Base-by-base conservation (phyloP, 176 grass and related monocot species). In the Zizania latifolia region DNA sequence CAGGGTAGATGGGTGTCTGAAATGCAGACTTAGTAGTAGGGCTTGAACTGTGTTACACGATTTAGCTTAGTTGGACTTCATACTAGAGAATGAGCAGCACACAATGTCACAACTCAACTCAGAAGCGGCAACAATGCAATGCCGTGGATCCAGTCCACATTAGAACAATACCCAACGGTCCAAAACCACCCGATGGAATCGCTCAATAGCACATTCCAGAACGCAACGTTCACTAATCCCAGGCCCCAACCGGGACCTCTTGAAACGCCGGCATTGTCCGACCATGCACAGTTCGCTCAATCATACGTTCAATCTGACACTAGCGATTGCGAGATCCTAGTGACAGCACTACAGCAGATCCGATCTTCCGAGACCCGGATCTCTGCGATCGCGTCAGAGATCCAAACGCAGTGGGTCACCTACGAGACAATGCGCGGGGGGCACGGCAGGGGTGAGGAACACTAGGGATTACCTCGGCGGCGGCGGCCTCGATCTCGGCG, bases 401-500 rank as follows among this genome's bases (percentile, higher is more conserved):
- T 87, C 58, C 73, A 48, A 8, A n/a, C 24, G 30, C 4, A 31
- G 10, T 15, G 0, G 11, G 6, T n/a, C 0, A n/a, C 15, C 12
- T 41, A n/a, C 6, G 72, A 27, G 1, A 78, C 2, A 74, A 70
- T 38, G 70, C 41, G n/a, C 43, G 19, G 2, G 15, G n/a, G 22
- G 37, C 13, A 59, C 19, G 21, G 21, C 12, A 6, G 35, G 17
- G 15, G 50, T 8, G 29, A 28, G 11, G 44, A 31, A 55, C 10
- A 53, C 43, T 10, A 53, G 21, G 1, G 5, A 17, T 3, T 86
- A 91, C 92, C 92, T 94, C 92, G 51, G 71, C 88, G 40, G 82
- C 88, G 65, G 88, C 86, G 79, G 75, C 72, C 65, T 84, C 78
- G 85, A 94, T 91, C 92, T 94, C 92, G 79, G 4, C 43, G 60